These are phyloP conservation scores for Phanerochaete carnosa DNA, from an alignment of 768 basidiomycete species.

Conservation along the genomic window DNA sequence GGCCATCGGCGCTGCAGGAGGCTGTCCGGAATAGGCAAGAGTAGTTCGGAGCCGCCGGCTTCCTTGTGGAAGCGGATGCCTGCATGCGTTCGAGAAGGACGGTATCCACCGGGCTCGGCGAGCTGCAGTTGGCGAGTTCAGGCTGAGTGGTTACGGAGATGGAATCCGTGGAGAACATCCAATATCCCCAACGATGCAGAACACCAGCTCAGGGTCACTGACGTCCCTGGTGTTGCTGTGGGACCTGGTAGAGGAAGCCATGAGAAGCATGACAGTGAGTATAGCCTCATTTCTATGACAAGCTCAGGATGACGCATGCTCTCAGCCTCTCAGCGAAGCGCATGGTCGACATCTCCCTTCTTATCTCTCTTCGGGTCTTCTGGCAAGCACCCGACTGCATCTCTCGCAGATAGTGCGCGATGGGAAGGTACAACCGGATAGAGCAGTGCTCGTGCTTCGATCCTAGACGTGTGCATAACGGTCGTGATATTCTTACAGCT, in stretches of 20 bases:
- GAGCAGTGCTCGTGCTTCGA: neutral
- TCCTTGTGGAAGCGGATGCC: neutral
- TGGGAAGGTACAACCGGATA: conserved; percentile 1
- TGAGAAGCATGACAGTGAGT: neutral
- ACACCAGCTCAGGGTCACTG: neutral
- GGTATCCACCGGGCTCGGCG: neutral
- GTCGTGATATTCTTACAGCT: neutral
- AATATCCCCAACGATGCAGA: neutral
- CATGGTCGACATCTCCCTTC: neutral
- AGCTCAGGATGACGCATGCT: neutral
- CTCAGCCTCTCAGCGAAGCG: neutral
- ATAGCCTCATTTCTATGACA: neutral
- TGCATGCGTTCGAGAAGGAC: neutral
- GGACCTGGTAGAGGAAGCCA: neutral
- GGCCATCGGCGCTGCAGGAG: too few relatives aligned
- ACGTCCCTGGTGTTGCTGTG: conserved; percentile 1
- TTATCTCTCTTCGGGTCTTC: neutral
- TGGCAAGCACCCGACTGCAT: neutral
- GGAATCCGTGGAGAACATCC: neutral
- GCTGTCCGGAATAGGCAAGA: neutral
- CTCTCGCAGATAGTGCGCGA: neutral
- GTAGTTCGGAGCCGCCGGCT: neutral
- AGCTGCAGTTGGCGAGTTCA: neutral
- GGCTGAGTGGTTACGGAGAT: neutral
- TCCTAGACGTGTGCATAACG: neutral